Percentiles rank a stretch among this genome's conserved stretches.
phyloP scores from a whole-genome alignment of 2,329 filamentous ascomycete genomes.

The Neonectria neomacrospora region DNA sequence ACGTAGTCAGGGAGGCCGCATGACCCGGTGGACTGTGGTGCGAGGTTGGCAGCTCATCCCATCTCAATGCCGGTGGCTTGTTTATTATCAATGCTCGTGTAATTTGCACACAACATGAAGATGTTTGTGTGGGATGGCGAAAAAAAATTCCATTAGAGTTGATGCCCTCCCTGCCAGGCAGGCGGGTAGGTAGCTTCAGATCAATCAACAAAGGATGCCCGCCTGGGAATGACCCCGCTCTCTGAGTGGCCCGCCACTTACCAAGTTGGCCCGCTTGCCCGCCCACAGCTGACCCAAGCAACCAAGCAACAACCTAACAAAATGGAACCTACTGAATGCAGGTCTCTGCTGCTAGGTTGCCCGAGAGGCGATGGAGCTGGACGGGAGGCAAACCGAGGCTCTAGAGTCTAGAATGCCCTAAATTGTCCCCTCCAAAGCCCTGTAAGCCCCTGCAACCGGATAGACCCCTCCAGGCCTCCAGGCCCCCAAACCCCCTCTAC shows the following conservation, averaged over 20 bases:
- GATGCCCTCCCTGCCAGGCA: constrained; percentile 9
- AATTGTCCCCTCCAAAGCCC: constrained; percentile 1
- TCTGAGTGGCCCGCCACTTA: constrained; percentile 24
- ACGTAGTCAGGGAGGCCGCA: constrained; percentile 9
- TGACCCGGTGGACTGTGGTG: constrained; percentile 9
- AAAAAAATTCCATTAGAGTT: constrained; percentile 8
- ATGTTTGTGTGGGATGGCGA: constrained; percentile 15
- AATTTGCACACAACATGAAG: constrained; percentile 1
- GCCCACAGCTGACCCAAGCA: constrained; percentile 14
- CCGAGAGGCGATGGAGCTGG: not conserved
- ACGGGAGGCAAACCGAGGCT: constrained; percentile 8
- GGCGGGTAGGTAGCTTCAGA: not conserved
- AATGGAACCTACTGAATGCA: not conserved
- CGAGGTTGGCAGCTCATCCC: constrained; percentile 1
- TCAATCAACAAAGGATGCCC: constrained; percentile 19
- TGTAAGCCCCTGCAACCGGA: constrained; percentile 1
- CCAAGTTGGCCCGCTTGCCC: constrained; percentile 12
- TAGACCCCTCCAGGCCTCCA: constrained; percentile 12
- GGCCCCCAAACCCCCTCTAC: constrained; percentile 14
- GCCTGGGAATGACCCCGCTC: constrained; percentile 23
- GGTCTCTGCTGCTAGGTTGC: not conserved
- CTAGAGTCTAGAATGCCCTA: constrained; percentile 4
- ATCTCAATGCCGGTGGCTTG: not conserved
- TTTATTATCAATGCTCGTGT: not conserved
- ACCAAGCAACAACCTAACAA: constrained; percentile 2